Evolutionary conservation across 176 grass and related monocot species (phyloP).

Genomic region (Raddia guianensis): DNA sequence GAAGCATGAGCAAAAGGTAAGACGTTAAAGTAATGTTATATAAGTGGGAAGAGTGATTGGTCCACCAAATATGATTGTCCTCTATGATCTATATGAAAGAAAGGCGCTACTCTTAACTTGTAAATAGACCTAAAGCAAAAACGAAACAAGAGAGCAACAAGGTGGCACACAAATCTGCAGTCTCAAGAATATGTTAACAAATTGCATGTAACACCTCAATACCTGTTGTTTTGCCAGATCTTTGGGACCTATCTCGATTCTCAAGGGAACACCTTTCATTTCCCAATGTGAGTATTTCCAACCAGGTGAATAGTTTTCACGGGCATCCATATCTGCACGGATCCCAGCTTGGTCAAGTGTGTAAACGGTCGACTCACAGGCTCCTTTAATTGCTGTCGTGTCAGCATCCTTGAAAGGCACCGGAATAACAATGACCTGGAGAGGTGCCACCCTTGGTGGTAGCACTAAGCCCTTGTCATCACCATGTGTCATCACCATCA

Average conservation of each 20-base stretch:
- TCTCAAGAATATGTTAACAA: constrained; percentile 5
- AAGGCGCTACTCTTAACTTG: background rate
- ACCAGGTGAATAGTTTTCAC: constrained; percentile 92
- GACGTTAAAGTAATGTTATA: background rate
- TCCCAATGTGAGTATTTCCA: constrained; percentile 99
- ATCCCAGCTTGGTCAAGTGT: constrained; percentile 58
- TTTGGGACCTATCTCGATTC: constrained; percentile 96
- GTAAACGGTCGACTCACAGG: constrained; percentile 67
- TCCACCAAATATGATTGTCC: background rate
- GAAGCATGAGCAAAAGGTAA: too few relatives aligned
- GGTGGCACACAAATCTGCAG: constrained; percentile 3
- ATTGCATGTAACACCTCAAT: constrained; percentile 19
- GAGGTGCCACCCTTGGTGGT: constrained; percentile 84
- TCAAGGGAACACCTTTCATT: constrained; percentile 96
- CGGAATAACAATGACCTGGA: constrained; percentile 84
- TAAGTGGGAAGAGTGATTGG: background rate
- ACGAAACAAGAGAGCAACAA: background rate
- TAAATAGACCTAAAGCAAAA: constrained; percentile 24
- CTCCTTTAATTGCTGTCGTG: constrained; percentile 71
- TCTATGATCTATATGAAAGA: constrained; percentile 20
- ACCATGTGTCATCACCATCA: constrained; percentile 94
- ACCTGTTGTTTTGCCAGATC: constrained; percentile 96
- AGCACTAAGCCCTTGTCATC: constrained; percentile 97
- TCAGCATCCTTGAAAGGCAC: constrained; percentile 96
- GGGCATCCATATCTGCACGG: constrained; percentile 68